phyloP scores from a whole-genome alignment of 2,329 filamentous ascomycete genomes.

The Pseudopyricularia javanii region DNA sequence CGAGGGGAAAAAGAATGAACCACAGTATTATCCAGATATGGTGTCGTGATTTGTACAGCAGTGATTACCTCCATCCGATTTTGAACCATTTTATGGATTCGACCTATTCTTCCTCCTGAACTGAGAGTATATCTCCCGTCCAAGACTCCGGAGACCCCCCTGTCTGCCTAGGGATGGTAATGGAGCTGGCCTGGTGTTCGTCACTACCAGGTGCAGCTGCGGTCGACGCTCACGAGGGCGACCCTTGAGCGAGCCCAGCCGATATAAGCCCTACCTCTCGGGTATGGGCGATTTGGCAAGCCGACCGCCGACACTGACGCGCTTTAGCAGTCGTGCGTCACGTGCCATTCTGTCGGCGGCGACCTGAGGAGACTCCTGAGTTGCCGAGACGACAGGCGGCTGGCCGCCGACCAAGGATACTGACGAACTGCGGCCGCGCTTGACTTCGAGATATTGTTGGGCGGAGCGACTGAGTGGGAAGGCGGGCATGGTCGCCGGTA shows the following conservation, averaged over 20 bases:
- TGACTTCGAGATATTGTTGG: slow-evolving; percentile 75
- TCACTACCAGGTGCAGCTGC: not conserved
- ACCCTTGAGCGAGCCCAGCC: not conserved
- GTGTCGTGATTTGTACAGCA: not conserved
- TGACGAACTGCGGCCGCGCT: slow-evolving; percentile 32
- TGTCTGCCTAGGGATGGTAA: not conserved
- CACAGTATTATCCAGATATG: not conserved
- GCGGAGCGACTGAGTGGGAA: slow-evolving; percentile 76
- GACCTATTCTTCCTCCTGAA: not conserved
- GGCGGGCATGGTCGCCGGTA: slow-evolving; percentile 62
- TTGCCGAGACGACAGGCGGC: slow-evolving; percentile 43
- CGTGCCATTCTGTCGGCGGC: slow-evolving; percentile 35
- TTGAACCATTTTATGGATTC: not conserved
- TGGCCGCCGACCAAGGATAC: slow-evolving; percentile 33
- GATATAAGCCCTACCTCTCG: slow-evolving; percentile 35
- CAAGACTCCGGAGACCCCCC: not conserved
- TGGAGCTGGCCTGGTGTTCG: not conserved
- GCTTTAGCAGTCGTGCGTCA: slow-evolving; percentile 62
- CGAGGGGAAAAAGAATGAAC: not conserved
- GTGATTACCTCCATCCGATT: not conserved
- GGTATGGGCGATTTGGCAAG: slow-evolving; percentile 54
- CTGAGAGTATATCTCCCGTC: not conserved
- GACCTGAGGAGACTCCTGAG: slow-evolving; percentile 8
- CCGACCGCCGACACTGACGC: slow-evolving; percentile 64
- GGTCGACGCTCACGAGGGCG: not conserved